Evolutionary conservation across 805 yeast genomes (phyloP).

Genomic region (Wickerhamiella spandovensis): DNA sequence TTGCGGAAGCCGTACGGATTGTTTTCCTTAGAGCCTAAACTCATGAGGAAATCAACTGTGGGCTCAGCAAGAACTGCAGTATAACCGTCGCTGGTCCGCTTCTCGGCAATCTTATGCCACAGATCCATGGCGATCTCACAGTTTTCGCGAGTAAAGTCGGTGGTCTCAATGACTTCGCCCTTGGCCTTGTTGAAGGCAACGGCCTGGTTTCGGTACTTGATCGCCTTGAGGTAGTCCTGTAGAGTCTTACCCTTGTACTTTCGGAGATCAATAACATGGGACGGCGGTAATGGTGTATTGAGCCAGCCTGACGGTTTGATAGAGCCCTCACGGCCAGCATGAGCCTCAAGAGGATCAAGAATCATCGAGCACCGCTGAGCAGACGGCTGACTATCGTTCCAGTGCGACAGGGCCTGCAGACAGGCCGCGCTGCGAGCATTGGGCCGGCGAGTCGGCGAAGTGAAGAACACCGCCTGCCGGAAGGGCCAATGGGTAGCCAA

Average conservation of each 20-base stretch:
- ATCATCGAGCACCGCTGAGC: slow-evolving; percentile 25
- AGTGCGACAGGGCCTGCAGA: slow-evolving; percentile 26
- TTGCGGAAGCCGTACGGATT: slow-evolving; percentile 22
- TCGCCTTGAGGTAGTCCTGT: slow-evolving; percentile 29
- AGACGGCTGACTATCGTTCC: slow-evolving; percentile 23
- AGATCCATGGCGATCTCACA: slow-evolving; percentile 25
- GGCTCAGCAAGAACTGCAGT: slow-evolving; percentile 29
- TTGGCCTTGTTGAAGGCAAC: slow-evolving; percentile 25
- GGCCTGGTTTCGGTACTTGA: slow-evolving; percentile 31
- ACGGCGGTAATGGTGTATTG: slow-evolving; percentile 26
- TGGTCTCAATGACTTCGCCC: slow-evolving; percentile 27
- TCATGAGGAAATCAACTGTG: slow-evolving; percentile 21
- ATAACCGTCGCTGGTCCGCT: slow-evolving; percentile 27
- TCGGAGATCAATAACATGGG: slow-evolving; percentile 31
- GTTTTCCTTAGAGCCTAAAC: slow-evolving; percentile 22
- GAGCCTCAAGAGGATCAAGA: slow-evolving; percentile 29
- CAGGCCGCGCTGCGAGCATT: slow-evolving; percentile 31
- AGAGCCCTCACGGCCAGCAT: slow-evolving; percentile 25
- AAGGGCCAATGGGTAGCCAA: slow-evolving; percentile 36
- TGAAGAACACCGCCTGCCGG: slow-evolving; percentile 29
- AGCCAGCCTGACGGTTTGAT: slow-evolving; percentile 30
- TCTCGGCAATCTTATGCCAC: slow-evolving; percentile 30
- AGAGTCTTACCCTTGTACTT: slow-evolving; percentile 24
- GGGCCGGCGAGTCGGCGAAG: slow-evolving; percentile 29
- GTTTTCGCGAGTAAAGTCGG: slow-evolving; percentile 23